Conservation (phyloP, 192 early-diverging fungal species). For the Obelidium mucronatum region DNA sequence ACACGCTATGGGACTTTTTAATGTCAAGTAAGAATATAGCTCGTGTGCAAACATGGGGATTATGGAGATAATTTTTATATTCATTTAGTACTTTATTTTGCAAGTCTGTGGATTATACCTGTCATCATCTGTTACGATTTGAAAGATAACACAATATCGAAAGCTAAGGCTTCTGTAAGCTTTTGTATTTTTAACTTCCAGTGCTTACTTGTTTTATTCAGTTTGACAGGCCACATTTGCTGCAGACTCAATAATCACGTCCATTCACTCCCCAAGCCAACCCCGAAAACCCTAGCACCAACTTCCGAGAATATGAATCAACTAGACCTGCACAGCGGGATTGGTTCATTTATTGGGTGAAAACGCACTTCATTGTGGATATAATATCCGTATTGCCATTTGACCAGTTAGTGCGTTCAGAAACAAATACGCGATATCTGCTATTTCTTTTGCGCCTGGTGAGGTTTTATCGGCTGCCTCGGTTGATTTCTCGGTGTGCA, state of each 20-base stretch:
- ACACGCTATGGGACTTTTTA: background rate
- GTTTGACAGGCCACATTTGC: too few relatives aligned
- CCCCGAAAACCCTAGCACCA: background rate
- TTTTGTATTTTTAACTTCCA: too few relatives aligned
- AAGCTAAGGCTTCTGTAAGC: too few relatives aligned
- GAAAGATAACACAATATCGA: background rate
- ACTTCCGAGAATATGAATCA: slow-evolving; percentile 23
- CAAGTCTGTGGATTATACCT: background rate
- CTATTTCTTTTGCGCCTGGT: slow-evolving; percentile 1
- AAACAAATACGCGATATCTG: background rate
- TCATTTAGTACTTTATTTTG: slow-evolving; percentile 7
- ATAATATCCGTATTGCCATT: slow-evolving; percentile 5
- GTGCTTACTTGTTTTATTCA: too few relatives aligned
- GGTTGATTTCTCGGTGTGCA: slow-evolving; percentile 1
- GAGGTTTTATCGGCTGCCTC: background rate
- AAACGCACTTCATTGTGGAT: background rate
- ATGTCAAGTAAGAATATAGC: background rate
- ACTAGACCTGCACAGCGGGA: background rate
- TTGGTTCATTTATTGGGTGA: background rate
- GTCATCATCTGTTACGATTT: slow-evolving; percentile 1
- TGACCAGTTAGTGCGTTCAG: background rate
- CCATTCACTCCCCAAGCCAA: slow-evolving; percentile 24
- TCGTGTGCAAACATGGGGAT: background rate
- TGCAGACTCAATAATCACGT: too few relatives aligned
- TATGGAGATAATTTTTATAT: background rate